Percentiles rank a stretch among this genome's conserved stretches.
These are phyloP conservation scores for Podosphaera fusca DNA, from an alignment of 2,329 filamentous ascomycete species.

Conservation along the genomic window DNA sequence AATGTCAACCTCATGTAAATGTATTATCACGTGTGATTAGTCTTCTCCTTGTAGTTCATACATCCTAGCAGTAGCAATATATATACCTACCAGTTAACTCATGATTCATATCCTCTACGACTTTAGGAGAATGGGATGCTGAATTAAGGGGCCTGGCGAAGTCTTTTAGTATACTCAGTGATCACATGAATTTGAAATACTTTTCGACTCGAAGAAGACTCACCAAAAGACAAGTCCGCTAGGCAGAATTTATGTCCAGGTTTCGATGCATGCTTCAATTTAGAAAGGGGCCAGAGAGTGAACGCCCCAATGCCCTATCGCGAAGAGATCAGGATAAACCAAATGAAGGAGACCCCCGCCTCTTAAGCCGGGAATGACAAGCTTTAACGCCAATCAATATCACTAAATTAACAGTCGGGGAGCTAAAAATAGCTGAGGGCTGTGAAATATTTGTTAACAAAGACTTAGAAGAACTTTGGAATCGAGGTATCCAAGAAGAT, in stretches of 20 bases:
- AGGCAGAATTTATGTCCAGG: not conserved
- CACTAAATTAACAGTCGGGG: not conserved
- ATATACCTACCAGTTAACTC: no score
- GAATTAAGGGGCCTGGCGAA: not conserved
- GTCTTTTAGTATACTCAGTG: not conserved
- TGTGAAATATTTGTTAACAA: no score
- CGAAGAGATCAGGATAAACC: slow-evolving; percentile 1
- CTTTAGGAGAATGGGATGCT: not conserved
- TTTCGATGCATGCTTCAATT: not conserved
- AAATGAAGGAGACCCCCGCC: not conserved
- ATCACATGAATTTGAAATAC: slow-evolving; percentile 1
- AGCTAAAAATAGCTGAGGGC: no score
- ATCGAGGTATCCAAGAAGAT: no score
- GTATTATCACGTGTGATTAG: no score
- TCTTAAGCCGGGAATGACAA: not conserved
- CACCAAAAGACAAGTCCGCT: not conserved
- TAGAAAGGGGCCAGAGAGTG: slow-evolving; percentile 1
- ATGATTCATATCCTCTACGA: no score
- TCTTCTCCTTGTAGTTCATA: no score
- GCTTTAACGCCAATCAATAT: not conserved
- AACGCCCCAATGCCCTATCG: not conserved
- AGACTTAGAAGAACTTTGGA: no score
- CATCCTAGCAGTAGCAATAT: no score
- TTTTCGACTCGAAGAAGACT: not conserved
- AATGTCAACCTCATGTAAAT: no score